These are phyloP conservation scores for Achlya hypogyna DNA, from an alignment of 352 stramenopile genomes.

Conservation along the genomic window DNA sequence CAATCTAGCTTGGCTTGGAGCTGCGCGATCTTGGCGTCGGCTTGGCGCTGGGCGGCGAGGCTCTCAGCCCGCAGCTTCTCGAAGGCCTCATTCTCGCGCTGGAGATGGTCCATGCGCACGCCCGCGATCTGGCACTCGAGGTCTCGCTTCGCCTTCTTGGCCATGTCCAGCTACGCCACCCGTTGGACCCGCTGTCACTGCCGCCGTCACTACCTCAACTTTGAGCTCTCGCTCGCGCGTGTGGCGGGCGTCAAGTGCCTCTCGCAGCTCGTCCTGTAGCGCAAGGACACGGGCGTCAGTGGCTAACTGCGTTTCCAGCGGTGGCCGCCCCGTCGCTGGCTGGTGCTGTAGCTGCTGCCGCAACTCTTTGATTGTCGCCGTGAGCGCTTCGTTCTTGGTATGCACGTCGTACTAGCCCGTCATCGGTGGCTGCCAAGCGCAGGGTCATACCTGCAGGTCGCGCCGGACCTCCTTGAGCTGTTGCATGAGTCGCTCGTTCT, in stretches of 20 bases:
- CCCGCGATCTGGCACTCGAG: slow-evolving; percentile 72
- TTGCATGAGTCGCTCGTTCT: slow-evolving; percentile 77
- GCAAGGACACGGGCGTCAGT: slow-evolving; percentile 43
- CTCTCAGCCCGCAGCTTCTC: slow-evolving; percentile 38
- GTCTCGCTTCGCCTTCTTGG: slow-evolving; percentile 75
- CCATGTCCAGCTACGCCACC: slow-evolving; percentile 34
- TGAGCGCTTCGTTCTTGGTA: slow-evolving; percentile 60
- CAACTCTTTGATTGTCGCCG: slow-evolving; percentile 35
- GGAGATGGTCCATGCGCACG: slow-evolving; percentile 48
- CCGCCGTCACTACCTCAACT: slow-evolving; percentile 26
- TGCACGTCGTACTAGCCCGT: slow-evolving; percentile 55
- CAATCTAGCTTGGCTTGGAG: slow-evolving; percentile 79
- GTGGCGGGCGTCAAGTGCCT: slow-evolving; percentile 29
- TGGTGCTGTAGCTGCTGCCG: slow-evolving; percentile 26
- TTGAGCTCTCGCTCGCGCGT: slow-evolving; percentile 57
- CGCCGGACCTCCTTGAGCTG: slow-evolving; percentile 57
- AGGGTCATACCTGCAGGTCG: slow-evolving; percentile 22
- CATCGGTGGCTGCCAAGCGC: neutral
- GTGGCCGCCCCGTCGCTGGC: neutral
- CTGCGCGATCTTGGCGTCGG: slow-evolving; percentile 31
- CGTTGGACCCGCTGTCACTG: neutral
- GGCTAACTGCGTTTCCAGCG: slow-evolving; percentile 45
- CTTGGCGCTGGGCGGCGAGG: slow-evolving; percentile 36
- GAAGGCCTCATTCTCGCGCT: slow-evolving; percentile 40
- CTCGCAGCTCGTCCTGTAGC: slow-evolving; percentile 52